phyloP scores from a whole-genome alignment of 1,284 basidiomycete genomes.

The Xerocomus cyaneibrunnescens region DNA sequence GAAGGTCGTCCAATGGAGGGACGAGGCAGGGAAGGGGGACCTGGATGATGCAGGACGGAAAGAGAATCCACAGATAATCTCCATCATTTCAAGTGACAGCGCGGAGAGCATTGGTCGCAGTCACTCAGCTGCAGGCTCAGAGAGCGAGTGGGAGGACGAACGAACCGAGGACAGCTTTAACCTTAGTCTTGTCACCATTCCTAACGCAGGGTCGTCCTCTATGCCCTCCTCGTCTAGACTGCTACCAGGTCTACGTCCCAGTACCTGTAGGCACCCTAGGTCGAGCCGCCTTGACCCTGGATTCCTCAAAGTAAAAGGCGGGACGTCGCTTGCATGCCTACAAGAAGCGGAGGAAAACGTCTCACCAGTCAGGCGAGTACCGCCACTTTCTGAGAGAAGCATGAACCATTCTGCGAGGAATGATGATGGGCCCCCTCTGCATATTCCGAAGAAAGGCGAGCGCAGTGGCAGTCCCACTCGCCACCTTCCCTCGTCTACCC shows the following conservation, averaged over 20 bases:
- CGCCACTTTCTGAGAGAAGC: constrained; percentile 61
- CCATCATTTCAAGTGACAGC: constrained; percentile 37
- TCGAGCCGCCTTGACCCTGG: constrained; percentile 65
- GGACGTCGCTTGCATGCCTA: constrained; percentile 58
- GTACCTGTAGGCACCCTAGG: constrained; percentile 46
- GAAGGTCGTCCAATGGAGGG: constrained; percentile 88
- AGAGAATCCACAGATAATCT: constrained; percentile 45
- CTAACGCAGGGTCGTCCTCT: constrained; percentile 27
- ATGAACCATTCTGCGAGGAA: constrained; percentile 46
- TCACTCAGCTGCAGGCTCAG: constrained; percentile 56
- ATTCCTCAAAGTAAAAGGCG: constrained; percentile 62
- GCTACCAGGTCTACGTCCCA: constrained; percentile 12
- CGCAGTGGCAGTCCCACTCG: constrained; percentile 45
- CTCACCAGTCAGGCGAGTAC: constrained; percentile 35
- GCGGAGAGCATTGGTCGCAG: constrained; percentile 28
- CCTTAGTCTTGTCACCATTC: constrained; percentile 45
- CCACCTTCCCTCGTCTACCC: constrained; percentile 47
- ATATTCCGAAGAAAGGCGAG: constrained; percentile 40
- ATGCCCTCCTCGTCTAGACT: constrained; percentile 20
- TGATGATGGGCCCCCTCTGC: constrained; percentile 18
- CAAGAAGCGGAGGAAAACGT: constrained; percentile 67
- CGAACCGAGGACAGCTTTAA: constrained; percentile 72
- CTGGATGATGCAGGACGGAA: constrained; percentile 67
- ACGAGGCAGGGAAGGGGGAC: constrained; percentile 82
- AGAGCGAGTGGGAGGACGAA: constrained; percentile 89